Evolutionary conservation across 768 basidiomycete genomes (phyloP).

Genomic region (Xerocomellus intermedius): DNA sequence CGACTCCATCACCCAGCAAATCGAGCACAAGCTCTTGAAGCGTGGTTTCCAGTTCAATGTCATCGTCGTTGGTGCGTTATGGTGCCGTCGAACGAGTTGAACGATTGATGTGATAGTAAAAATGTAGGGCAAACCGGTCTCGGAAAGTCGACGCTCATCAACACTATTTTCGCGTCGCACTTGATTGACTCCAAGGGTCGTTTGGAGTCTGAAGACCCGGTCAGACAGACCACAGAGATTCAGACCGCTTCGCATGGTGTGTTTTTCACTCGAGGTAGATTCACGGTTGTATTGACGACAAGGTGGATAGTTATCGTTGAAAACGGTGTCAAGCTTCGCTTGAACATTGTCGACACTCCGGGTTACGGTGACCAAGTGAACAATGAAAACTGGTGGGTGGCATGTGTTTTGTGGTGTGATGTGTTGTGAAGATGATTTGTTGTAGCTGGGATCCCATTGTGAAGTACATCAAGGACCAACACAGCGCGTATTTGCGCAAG

Average conservation of each 20-base stretch:
- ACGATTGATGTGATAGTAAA: not conserved
- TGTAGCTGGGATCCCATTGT: constrained; percentile 98
- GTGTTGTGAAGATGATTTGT: not conserved
- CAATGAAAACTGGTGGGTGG: constrained; percentile 91
- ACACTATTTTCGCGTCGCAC: constrained; percentile 99
- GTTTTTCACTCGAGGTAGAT: constrained; percentile 24
- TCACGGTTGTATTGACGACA: constrained; percentile 11
- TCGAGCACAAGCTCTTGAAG: constrained; percentile 98
- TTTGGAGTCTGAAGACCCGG: constrained; percentile 79
- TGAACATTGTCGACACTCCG: constrained; percentile 99
- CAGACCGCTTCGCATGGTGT: constrained; percentile 91
- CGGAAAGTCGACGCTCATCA: constrained; percentile 97
- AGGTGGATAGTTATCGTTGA: constrained; percentile 78
- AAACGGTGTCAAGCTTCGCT: constrained; percentile 89
- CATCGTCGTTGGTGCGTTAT: constrained; percentile 84
- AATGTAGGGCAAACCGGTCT: constrained; percentile 89
- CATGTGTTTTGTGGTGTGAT: not conserved
- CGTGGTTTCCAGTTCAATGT: constrained; percentile 99
- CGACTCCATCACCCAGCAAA: constrained; percentile 95
- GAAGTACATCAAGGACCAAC: constrained; percentile 99
- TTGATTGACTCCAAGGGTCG: constrained; percentile 98
- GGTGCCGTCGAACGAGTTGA: not conserved
- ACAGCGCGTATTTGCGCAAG: constrained; percentile 97
- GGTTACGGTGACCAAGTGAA: constrained; percentile 98
- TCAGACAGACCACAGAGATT: constrained; percentile 96